Percentiles rank a stretch among this genome's conserved stretches.
Conservation (phyloP, 805 yeast species). For the Starmera quercuum region DNA sequence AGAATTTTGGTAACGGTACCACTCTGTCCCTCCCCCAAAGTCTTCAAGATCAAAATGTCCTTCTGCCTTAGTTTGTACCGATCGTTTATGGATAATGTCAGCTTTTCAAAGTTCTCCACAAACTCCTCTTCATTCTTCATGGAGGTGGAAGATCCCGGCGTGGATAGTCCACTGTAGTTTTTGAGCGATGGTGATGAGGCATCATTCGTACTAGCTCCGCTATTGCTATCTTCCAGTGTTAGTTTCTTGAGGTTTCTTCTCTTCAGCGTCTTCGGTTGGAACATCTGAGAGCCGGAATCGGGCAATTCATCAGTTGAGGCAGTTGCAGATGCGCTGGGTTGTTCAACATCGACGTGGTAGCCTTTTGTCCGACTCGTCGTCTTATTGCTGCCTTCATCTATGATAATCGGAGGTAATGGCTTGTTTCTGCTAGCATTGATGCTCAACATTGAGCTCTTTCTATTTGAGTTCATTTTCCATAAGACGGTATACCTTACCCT, state of each 20-base stretch:
- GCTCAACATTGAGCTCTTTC: slow-evolving; percentile 19
- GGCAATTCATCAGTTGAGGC: no score
- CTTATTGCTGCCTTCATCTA: slow-evolving; percentile 4
- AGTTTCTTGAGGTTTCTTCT: slow-evolving; percentile 54
- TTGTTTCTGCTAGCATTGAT: slow-evolving; percentile 18
- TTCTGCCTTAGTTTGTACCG: slow-evolving; percentile 45
- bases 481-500: no score
- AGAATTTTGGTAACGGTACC: slow-evolving; percentile 87
- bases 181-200: slow-evolving; percentile 10
- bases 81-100: slow-evolving; percentile 48
- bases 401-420: slow-evolving; percentile 19
- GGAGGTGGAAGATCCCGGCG: slow-evolving; percentile 21
- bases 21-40: slow-evolving; percentile 88
- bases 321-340: no score
- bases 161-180: slow-evolving; percentile 3
- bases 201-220: slow-evolving; percentile 4
- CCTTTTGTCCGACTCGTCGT: no score
- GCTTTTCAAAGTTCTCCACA: slow-evolving; percentile 36
- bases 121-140: slow-evolving; percentile 26
- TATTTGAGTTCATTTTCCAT: slow-evolving; percentile 4
- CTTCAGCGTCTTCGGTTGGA: slow-evolving; percentile 40
- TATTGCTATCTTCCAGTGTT: slow-evolving; percentile 25
- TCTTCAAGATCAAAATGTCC: slow-evolving; percentile 68
- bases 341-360: no score
- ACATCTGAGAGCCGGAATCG: slow-evolving; percentile 12